Percentiles rank a stretch among this genome's conserved stretches.
These are phyloP conservation scores for Acanthamoeba lenticulata DNA, from an alignment of 208 protist species.

Conservation along the genomic window DNA sequence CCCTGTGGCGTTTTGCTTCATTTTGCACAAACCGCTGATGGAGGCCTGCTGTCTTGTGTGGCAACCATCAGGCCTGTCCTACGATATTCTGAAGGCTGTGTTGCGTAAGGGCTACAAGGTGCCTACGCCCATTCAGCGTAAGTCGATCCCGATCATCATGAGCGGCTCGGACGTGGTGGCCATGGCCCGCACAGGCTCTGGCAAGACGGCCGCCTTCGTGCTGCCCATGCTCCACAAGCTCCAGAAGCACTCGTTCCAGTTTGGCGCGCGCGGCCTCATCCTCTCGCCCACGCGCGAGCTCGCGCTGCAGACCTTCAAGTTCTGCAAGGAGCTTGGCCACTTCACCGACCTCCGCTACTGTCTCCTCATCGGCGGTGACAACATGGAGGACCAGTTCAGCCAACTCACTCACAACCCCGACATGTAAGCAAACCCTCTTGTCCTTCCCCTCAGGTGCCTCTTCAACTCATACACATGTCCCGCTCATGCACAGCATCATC, in stretches of 20 bases:
- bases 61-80: slow-evolving; percentile 89
- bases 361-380: slow-evolving; percentile 97
- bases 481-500: slow-evolving; percentile 88
- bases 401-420: slow-evolving; percentile 97
- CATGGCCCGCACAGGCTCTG: slow-evolving; percentile 99
- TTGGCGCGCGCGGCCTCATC: slow-evolving; percentile 95
- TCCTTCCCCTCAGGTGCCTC: not conserved
- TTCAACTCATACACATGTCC: not conserved
- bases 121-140: slow-evolving; percentile 99
- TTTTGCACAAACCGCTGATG: not conserved
- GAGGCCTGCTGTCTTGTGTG: no score
- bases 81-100: slow-evolving; percentile 93
- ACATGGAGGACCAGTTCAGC: slow-evolving; percentile 97
- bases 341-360: slow-evolving; percentile 93
- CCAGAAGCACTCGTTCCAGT: slow-evolving; percentile 84
- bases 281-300: slow-evolving; percentile 99
- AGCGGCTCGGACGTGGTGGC: slow-evolving; percentile 98
- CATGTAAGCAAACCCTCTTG: slow-evolving; percentile 82
- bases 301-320: slow-evolving; percentile 97
- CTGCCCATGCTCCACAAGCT: slow-evolving; percentile 97
- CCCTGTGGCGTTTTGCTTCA: not conserved
- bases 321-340: slow-evolving; percentile 94
- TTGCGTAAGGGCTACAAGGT: slow-evolving; percentile 96
- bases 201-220: slow-evolving; percentile 99
- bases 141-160: slow-evolving; percentile 87